Percentiles rank a stretch among this genome's conserved stretches.
phyloP scores from a whole-genome alignment of 1,284 basidiomycete genomes.

The Trichosporon coremiiforme region DNA sequence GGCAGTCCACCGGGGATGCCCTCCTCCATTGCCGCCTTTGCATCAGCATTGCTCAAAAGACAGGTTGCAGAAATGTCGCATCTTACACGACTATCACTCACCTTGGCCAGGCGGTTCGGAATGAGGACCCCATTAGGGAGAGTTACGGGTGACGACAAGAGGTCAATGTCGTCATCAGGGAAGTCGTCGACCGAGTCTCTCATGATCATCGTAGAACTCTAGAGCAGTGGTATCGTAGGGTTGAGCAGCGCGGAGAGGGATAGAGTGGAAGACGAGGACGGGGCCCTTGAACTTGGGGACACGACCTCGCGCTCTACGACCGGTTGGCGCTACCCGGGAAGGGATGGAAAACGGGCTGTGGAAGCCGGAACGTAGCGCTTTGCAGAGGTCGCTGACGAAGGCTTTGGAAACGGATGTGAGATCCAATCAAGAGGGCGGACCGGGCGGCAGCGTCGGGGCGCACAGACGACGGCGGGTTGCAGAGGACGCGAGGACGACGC shows the following conservation, averaged over 20 bases:
- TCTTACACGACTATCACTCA: conserved; percentile 32
- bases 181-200: conserved; percentile 19
- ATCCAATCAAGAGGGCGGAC: background rate
- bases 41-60: background rate
- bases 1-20: conserved; percentile 75
- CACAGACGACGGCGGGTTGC: background rate
- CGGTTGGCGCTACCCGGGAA: conserved; percentile 6
- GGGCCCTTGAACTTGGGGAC: background rate
- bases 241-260: background rate
- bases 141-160: conserved; percentile 58
- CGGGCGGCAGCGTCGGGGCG: background rate
- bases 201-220: conserved; percentile 11
- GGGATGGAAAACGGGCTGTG: background rate
- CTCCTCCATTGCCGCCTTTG: conserved; percentile 80
- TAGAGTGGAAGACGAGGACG: background rate
- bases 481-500: background rate
- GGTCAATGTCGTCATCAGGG: conserved; percentile 34
- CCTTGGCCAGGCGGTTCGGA: conserved; percentile 61
- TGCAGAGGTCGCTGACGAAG: background rate
- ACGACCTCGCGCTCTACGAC: conserved; percentile 8
- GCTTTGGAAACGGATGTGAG: background rate
- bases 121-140: conserved; percentile 63
- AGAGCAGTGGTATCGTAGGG: background rate
- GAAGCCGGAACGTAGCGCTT: background rate
- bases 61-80: background rate